phyloP scores from a whole-genome alignment of 176 grass and related monocot genomes.

The Hsuehochloa calcarea region DNA sequence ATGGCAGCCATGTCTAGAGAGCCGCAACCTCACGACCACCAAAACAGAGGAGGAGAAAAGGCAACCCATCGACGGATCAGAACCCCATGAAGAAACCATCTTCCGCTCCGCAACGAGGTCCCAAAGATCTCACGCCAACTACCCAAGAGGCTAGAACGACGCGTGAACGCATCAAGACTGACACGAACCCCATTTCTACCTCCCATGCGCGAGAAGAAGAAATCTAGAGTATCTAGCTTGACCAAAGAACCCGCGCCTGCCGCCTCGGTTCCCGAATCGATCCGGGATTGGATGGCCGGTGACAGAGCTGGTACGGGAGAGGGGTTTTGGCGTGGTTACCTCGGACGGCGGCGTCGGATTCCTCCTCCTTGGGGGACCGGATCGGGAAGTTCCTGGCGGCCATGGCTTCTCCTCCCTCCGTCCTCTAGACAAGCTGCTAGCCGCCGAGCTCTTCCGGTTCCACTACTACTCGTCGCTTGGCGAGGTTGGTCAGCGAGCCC shows the following conservation, averaged over 20 bases:
- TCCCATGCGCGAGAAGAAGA: background rate
- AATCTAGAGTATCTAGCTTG: background rate
- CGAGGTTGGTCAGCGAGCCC: background rate
- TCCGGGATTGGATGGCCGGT: background rate
- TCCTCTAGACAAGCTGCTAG: background rate
- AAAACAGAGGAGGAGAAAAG: background rate
- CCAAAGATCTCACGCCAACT: background rate
- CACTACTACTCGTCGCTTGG: background rate
- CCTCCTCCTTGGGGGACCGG: slow-evolving; percentile 39
- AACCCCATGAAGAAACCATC: background rate
- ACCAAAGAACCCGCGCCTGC: background rate
- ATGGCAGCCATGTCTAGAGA: background rate
- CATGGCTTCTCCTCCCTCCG: slow-evolving; percentile 25
- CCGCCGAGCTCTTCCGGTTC: background rate
- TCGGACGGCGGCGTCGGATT: slow-evolving; percentile 26
- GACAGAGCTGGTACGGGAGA: background rate
- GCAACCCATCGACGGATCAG: background rate
- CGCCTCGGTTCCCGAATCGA: background rate
- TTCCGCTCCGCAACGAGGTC: background rate
- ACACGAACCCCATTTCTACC: background rate
- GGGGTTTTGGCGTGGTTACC: background rate
- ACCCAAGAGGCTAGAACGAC: background rate
- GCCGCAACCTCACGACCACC: background rate
- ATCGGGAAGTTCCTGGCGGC: slow-evolving; percentile 33
- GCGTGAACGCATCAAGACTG: background rate